Evolutionary conservation across 2,329 filamentous ascomycete genomes (phyloP).

Genomic region (Pseudonectria foliicola): DNA sequence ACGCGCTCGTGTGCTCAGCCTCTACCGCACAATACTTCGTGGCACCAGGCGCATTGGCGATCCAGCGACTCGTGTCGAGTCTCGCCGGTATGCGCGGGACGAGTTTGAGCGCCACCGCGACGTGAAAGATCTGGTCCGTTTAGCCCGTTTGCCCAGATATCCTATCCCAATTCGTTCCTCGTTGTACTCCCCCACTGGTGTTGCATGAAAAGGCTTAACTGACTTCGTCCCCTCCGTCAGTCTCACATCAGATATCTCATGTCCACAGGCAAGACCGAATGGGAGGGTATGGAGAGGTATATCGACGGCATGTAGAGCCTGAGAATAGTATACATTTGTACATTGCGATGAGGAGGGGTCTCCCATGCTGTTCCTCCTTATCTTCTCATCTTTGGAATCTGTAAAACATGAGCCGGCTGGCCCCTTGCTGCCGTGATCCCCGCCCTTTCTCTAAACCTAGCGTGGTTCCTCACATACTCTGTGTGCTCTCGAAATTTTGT

Average conservation of each 20-base stretch:
- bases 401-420: no score
- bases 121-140: slow-evolving; percentile 49
- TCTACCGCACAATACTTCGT: slow-evolving; percentile 53
- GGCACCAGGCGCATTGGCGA: slow-evolving; percentile 47
- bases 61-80: slow-evolving; percentile 45
- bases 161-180: neutral
- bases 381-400: slow-evolving; percentile 2
- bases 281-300: slow-evolving; percentile 52
- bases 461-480: no score
- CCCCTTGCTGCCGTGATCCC: no score
- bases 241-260: slow-evolving; percentile 56
- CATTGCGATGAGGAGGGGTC: slow-evolving; percentile 11
- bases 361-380: slow-evolving; percentile 2
- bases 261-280: slow-evolving; percentile 58
- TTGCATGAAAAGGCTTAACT: no score
- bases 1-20: slow-evolving; percentile 43
- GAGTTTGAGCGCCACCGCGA: slow-evolving; percentile 54
- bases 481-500: no score
- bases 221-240: slow-evolving; percentile 26
- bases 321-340: slow-evolving; percentile 18
- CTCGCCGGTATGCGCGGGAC: slow-evolving; percentile 47
- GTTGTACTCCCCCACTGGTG: no score
- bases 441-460: no score
- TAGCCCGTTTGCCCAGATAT: neutral
- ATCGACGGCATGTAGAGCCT: slow-evolving; percentile 29